Percentiles rank a stretch among this genome's conserved stretches.
Evolutionary conservation across 441 rosid species (phyloP).

Genomic region (Adansonia gregorii): DNA sequence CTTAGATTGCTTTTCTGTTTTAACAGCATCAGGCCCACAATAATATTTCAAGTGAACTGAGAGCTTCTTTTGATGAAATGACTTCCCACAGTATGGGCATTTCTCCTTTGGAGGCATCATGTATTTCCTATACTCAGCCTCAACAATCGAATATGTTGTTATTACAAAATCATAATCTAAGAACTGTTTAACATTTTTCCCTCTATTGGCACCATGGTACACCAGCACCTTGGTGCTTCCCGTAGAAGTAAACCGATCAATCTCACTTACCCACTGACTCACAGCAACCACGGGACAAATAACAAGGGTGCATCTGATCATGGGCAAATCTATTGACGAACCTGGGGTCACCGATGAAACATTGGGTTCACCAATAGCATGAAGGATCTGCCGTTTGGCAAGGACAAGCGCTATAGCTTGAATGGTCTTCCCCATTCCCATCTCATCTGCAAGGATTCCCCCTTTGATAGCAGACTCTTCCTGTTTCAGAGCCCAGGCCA

Average conservation of each 20-base stretch:
- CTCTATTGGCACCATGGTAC: constrained; percentile 86
- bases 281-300: constrained; percentile 94
- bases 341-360: constrained; percentile 32
- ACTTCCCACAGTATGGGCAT: constrained; percentile 70
- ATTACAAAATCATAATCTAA: constrained; percentile 79
- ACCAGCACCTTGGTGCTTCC: constrained; percentile 83
- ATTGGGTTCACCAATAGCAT: constrained; percentile 27
- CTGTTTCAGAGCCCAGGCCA: constrained; percentile 92
- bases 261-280: constrained; percentile 86
- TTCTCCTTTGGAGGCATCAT: constrained; percentile 73
- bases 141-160: constrained; percentile 86
- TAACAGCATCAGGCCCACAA: constrained; percentile 77
- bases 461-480: constrained; percentile 71
- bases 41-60: constrained; percentile 57
- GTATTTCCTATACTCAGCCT: constrained; percentile 75
- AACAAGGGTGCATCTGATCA: constrained; percentile 68
- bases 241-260: constrained; percentile 64
- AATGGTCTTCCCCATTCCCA: constrained; percentile 99
- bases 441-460: constrained; percentile 99
- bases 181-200: constrained; percentile 53
- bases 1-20: constrained; percentile 80
- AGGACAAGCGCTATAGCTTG: constrained; percentile 96
- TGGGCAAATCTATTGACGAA: constrained; percentile 42
- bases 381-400: constrained; percentile 58
- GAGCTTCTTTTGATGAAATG: constrained; percentile 55